Evolutionary conservation across 2,329 filamentous ascomycete species (phyloP), one percentile per base, ranked within the genome.

Genomic region (Penicillium concentricum): DNA sequence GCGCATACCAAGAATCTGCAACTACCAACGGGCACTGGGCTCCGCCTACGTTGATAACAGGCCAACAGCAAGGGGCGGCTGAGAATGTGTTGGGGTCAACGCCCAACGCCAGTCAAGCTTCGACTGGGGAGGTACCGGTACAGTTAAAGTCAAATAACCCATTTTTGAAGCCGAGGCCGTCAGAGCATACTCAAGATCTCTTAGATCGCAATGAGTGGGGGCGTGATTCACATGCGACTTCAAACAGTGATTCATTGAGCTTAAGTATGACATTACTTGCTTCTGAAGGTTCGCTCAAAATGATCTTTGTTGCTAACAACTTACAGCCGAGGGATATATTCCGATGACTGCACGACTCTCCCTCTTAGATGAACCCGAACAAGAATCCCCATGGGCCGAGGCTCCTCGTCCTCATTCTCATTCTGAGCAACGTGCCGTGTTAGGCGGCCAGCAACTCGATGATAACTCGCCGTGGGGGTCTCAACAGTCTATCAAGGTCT

Each of bases 131-230:
- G 47, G 57, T 68, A 26, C 66, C 71, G 0, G 59, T 67, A 32
- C 70, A 69, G 44, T 62, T 76, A 24, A 71, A 67, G 51, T 76
- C 74, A 16, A 76, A 76, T 47, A 76, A 76, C 38, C 74, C 74
- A 6, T 76, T 76, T 42, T 44, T 76, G 49, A 74, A 71, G 51
- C 56, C 69, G 3, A 64, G 65, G 30, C 58, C 58, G 4, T 42
- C 47, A 26, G 51, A 66, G 20, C 52, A 59, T 30, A 62, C 67
- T 10, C 59, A 61, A 12, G 63, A 66, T 26, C 58, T 65, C 13
- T 63, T 60, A 50, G 61, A 66, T 8, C 56, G 57, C 15, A 62
- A 58, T 46, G 61, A 62, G 9, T 66, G 60, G 64, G 58, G 58
- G 22, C 59, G 57, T 30, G 35, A 59, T 55, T 65, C 61, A 28